A percentile compares a stretch with the other conserved stretches of the same genome.
These are phyloP conservation scores for Tuber calosporum DNA, from an alignment of 495 filamentous ascomycete genomes.

Conservation along the genomic window DNA sequence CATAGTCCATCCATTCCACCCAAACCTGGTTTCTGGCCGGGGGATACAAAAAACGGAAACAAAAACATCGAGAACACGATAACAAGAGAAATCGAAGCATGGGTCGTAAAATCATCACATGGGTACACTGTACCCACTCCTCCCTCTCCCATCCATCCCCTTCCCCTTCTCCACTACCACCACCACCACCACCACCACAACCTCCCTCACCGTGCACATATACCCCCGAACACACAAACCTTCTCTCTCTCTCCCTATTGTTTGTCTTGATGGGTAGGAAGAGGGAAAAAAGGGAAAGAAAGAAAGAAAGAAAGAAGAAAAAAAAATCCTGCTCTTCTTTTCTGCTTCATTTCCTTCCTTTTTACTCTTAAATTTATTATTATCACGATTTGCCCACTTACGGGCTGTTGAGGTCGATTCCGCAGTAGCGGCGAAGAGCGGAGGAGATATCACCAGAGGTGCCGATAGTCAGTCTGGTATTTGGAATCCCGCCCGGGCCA, in stretches of 20 bases:
- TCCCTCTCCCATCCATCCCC: too few species aligned
- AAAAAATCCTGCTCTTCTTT: background rate
- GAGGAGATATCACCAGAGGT: background rate
- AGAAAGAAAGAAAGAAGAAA: background rate
- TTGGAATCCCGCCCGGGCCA: fast-evolving
- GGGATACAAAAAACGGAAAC: background rate
- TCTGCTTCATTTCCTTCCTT: background rate
- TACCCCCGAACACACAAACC: too few species aligned
- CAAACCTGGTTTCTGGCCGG: background rate
- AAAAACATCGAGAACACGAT: background rate
- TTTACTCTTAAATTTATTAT: too few species aligned
- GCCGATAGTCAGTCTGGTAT: background rate
- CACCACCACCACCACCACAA: too few species aligned
- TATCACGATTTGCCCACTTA: background rate
- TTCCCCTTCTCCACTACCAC: too few species aligned
- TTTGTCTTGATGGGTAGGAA: background rate
- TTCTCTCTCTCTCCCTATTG: background rate
- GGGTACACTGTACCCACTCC: background rate
- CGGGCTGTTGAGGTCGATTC: background rate
- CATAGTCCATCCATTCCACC: background rate
- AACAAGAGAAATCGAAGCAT: background rate
- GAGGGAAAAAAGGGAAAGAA: background rate
- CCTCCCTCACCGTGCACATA: too few species aligned
- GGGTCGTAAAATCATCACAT: background rate
- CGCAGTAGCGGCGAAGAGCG: background rate